Evolutionary conservation across 2,329 filamentous ascomycete species (phyloP), one percentile per base, ranked within the genome.

Genomic region (Sarocladiaceae sp.): DNA sequence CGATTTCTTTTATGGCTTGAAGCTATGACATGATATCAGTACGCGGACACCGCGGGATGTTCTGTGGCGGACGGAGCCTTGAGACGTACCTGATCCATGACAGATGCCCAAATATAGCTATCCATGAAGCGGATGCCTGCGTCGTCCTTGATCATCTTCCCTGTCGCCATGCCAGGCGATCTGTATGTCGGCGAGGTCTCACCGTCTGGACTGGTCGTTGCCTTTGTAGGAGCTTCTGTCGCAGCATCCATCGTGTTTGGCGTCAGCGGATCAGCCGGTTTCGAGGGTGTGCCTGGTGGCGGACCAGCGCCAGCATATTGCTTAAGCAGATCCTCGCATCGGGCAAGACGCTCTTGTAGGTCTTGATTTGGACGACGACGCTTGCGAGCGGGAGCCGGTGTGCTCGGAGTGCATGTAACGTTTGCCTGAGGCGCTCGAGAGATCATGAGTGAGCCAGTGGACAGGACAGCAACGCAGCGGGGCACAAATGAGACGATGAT

Each of bases 351-450:
- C 58, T 81, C 76, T 53, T 80, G 76, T 11, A 81, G 67, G 52
- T 80, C 77, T 53, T 80, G 76, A 44, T 80, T 80, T 9, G 77
- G 77, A 39, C 76, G 65, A 49, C 74, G 66, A 32, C 77, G 70
- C 62, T 80, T 80, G 46, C 76, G 72, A 21, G 76, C 73, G 5
- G 76, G 76, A 6, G 77, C 77, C 2, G 77, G 77, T 16, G 72
- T 79, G 51, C 76, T 80, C 3, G 77, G 76, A 10, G 73, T 77
- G 52, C 77, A 81, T 46, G 70, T 68, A 45, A 79, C 73, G 53
- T 77, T 76, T 54, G 76, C 74, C 76, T 80, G 48, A 43, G 44
- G 47, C 33, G 45, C 24, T 44, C 41, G 46, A 53, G 45, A 47
- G 33, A 35, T 31, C 24, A 23, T 47, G n/a, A 24, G 32, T 37